Evolutionary conservation across 1,284 basidiomycete genomes (phyloP), one percentile per base, ranked within the genome.

Genomic region (Malassezia psittaci): DNA sequence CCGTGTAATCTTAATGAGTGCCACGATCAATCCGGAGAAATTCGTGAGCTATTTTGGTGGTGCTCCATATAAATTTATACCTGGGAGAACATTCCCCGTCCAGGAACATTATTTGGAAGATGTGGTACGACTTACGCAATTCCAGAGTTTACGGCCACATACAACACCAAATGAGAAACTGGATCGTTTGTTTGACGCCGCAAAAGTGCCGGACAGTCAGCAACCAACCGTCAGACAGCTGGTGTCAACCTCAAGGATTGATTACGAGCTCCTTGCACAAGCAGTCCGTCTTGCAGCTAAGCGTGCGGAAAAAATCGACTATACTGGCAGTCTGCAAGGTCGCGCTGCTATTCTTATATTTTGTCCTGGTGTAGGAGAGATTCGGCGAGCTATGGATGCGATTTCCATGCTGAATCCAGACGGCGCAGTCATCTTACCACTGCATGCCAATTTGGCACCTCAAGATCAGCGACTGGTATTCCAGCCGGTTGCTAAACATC

Each of bases 371-470:
- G 72, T 76, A 1, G 75, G 72, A 36, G 74, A 75, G 44, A 75
- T 75, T 37, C 51, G 66, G 12, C 84, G 86, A 62, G 88, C 87
- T 59, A 83, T 90, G 38, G 82, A 85, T 19, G 80, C 82, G 12
- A 78, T 93, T 21, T 79, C 79, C 18, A 68, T 74, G 15, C 64
- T 77, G 9, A 64, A 61, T 15, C 48, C 55, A 15, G 61, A 67
- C 16, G 70, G 78, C 18, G 80, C 82, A 7, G 81, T 83, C 43
- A 81, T 90, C 46, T 78, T 90, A 39, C 87, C 90, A 0, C 81
- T 96, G 1, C 91, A 96, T 69, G 88, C 90, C 11, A 94, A 94
- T 73, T 78, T 94, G 12, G 84, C 88, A 0, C 85, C 79, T 41
- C 83, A 85, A 15, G 90, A 94, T 68, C 91, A 96, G 76, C 82